Evolutionary conservation across 2,329 filamentous ascomycete genomes (phyloP).

Genomic region (Fusarium falciforme): DNA sequence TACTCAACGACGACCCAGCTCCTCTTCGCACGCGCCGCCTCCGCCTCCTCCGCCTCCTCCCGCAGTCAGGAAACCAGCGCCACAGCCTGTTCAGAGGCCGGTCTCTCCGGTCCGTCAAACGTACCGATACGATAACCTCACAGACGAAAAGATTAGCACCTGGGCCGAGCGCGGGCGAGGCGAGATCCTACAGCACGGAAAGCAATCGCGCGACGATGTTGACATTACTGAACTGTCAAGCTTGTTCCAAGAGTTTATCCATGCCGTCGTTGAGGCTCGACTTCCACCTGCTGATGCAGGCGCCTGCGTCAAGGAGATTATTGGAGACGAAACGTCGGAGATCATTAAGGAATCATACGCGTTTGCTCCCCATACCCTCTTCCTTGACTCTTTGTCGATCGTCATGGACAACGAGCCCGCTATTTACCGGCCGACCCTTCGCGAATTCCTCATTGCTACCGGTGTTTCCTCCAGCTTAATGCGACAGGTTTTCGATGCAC

Average conservation of each 20-base stretch:
- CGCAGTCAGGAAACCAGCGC: constrained; percentile 29
- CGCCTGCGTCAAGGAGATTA: constrained; percentile 76
- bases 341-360: constrained; percentile 61
- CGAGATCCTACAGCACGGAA: constrained; percentile 73
- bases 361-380: constrained; percentile 75
- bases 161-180: constrained; percentile 78
- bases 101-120: constrained; percentile 53
- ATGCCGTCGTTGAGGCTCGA: constrained; percentile 76
- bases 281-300: constrained; percentile 78
- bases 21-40: constrained; percentile 36
- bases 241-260: constrained; percentile 87
- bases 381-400: constrained; percentile 86
- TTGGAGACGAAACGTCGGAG: constrained; percentile 67
- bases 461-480: constrained; percentile 78
- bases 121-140: constrained; percentile 82
- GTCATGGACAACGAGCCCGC: constrained; percentile 77
- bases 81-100: constrained; percentile 41
- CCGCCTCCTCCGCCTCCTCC: constrained; percentile 40
- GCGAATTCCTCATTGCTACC: constrained; percentile 77
- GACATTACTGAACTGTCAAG: constrained; percentile 76
- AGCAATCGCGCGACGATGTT: constrained; percentile 73
- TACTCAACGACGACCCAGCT: constrained; percentile 37
- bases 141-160: constrained; percentile 71
- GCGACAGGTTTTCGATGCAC: constrained; percentile 85
- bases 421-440: constrained; percentile 63